Evolutionary conservation across 2,329 filamentous ascomycete species (phyloP).

Genomic region (Clarireedia hainanense): DNA sequence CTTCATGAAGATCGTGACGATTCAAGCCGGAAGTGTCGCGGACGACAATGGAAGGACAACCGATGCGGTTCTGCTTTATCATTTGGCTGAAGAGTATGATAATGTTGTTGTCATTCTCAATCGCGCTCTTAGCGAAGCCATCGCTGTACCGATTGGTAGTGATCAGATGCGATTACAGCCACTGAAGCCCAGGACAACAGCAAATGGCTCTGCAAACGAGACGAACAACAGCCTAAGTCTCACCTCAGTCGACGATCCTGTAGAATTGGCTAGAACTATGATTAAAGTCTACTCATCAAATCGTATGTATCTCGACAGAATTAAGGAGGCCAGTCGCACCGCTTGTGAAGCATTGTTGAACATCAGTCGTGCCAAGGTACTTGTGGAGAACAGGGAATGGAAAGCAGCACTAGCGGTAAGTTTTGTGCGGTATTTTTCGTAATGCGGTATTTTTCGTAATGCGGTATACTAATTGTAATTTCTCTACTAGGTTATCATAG

Average conservation of each 20-base stretch:
- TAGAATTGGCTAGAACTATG: conserved; percentile 55
- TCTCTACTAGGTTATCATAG: conserved; percentile 58
- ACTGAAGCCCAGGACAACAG: conserved; percentile 32
- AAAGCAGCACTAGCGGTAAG: conserved; percentile 57
- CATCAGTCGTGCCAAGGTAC: conserved; percentile 52
- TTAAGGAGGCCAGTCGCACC: conserved; percentile 49
- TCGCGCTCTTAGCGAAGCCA: conserved; percentile 79
- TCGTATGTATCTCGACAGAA: conserved; percentile 51
- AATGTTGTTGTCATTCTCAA: conserved; percentile 88
- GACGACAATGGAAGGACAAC: conserved; percentile 91
- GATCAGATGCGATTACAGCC: conserved; percentile 63
- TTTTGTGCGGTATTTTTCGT: conserved; percentile 17
- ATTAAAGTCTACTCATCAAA: conserved; percentile 53
- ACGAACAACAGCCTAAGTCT: conserved; percentile 46
- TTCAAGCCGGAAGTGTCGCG: conserved; percentile 84
- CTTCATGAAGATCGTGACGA: conserved; percentile 84
- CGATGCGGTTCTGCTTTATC: conserved; percentile 89
- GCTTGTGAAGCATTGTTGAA: conserved; percentile 50
- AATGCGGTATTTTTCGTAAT: conserved; percentile 8
- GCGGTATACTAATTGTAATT: conserved; percentile 16
- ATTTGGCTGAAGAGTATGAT: conserved; percentile 91
- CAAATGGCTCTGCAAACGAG: conserved; percentile 9
- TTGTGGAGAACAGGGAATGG: conserved; percentile 51
- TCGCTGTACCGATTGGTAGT: conserved; percentile 79
- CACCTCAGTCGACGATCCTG: conserved; percentile 60